phyloP scores from a whole-genome alignment of 371 early-diverging fungal species.

The Mucor mucedo region DNA sequence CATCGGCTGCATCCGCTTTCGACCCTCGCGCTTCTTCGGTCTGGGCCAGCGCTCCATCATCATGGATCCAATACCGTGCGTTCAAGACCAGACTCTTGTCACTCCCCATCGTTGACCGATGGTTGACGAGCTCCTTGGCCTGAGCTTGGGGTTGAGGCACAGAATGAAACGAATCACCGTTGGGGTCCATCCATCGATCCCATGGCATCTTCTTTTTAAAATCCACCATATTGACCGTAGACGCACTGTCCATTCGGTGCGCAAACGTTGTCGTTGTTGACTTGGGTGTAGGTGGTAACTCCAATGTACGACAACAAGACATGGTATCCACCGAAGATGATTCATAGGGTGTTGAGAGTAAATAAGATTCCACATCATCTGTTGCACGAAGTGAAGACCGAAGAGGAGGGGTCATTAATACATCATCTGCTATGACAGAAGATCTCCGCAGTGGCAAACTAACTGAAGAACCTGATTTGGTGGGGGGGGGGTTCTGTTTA shows the following conservation, averaged over 20 bases:
- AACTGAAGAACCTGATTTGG: slow-evolving; percentile 18
- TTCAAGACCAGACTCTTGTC: neutral
- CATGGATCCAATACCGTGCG: slow-evolving; percentile 23
- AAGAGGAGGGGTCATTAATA: slow-evolving; percentile 40
- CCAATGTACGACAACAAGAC: slow-evolving; percentile 26
- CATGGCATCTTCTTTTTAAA: neutral
- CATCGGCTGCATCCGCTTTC: slow-evolving; percentile 24
- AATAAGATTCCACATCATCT: slow-evolving; percentile 25
- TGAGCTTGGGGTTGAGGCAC: neutral
- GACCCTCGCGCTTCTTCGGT: slow-evolving; percentile 24
- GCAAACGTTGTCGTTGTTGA: slow-evolving; percentile 34
- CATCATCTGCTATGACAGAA: slow-evolving; percentile 27
- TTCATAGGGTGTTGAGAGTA: slow-evolving; percentile 34
- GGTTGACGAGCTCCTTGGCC: no score
- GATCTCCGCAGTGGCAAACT: slow-evolving; percentile 27
- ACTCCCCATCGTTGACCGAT: neutral
- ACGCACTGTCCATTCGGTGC: neutral
- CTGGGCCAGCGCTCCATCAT: slow-evolving; percentile 21
- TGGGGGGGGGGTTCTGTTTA: neutral
- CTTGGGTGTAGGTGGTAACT: slow-evolving; percentile 38
- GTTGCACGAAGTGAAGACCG: slow-evolving; percentile 21
- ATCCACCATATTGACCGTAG: neutral
- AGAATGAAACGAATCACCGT: slow-evolving; percentile 9
- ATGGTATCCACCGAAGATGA: slow-evolving; percentile 38
- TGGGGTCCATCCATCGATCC: slow-evolving; percentile 4